phyloP scores from a whole-genome alignment of 345 rosid species.

The Ricinus communis region DNA sequence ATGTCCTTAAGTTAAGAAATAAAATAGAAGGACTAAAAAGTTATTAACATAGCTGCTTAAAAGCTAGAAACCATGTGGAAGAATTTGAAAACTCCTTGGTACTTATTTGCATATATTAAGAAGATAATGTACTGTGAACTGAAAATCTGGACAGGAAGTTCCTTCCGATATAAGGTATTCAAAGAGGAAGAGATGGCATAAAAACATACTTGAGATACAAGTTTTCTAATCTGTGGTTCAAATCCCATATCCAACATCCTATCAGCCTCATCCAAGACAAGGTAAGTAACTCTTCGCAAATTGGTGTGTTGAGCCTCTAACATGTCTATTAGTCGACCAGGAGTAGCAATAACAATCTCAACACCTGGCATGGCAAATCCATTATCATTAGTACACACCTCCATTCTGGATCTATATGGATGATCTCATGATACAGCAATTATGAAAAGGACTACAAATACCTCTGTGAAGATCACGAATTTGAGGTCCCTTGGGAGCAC shows the following conservation, averaged over 20 bases:
- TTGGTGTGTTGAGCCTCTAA: conserved; percentile 80
- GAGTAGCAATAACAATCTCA: conserved; percentile 94
- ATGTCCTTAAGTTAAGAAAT: too few species aligned
- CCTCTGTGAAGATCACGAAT: conserved; percentile 93
- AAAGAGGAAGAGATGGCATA: not conserved
- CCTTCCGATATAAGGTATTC: too few species aligned
- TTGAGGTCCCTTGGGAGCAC: conserved; percentile 98
- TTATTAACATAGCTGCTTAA: too few species aligned
- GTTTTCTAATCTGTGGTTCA: conserved; percentile 96
- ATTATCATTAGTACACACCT: conserved; percentile 7
- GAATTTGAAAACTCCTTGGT: too few species aligned
- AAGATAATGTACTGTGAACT: too few species aligned
- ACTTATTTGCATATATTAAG: too few species aligned
- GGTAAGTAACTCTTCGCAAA: conserved; percentile 86
- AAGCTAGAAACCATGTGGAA: too few species aligned
- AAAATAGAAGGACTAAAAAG: too few species aligned
- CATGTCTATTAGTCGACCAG: conserved; percentile 96
- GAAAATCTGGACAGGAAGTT: too few species aligned
- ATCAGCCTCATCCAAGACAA: conserved; percentile 96
- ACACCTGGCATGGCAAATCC: conserved; percentile 54
- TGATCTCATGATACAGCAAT: not conserved
- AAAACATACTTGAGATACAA: conserved; percentile 63
- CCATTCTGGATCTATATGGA: not conserved
- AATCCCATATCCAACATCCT: conserved; percentile 99
- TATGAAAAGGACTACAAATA: conserved; percentile 20